These are phyloP conservation scores for Pascua sp. DNA, from an alignment of 1,284 basidiomycete species.

Conservation along the genomic window DNA sequence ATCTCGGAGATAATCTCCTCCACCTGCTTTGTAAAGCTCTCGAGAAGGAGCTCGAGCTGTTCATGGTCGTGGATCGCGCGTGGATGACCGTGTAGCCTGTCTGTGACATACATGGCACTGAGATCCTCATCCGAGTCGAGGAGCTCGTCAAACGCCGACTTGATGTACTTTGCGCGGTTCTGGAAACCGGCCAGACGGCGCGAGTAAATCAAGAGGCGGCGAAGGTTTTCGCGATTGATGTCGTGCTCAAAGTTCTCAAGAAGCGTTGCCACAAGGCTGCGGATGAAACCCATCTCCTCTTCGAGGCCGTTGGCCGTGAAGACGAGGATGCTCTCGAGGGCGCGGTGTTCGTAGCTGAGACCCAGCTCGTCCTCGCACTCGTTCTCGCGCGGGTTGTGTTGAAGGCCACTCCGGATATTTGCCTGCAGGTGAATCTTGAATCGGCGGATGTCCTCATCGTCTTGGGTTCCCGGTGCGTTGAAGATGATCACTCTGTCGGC, in stretches of 20 bases:
- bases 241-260: conserved; percentile 89
- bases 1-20: conserved; percentile 93
- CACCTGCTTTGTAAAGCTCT: conserved; percentile 91
- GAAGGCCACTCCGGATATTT: conserved; percentile 40
- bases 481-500: conserved; percentile 88
- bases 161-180: conserved; percentile 83
- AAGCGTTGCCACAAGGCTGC: conserved; percentile 75
- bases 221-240: conserved; percentile 88
- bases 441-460: conserved; percentile 76
- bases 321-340: conserved; percentile 81
- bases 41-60: conserved; percentile 86
- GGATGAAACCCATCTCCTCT: conserved; percentile 86
- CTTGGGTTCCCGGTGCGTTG: conserved; percentile 79
- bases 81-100: conserved; percentile 62
- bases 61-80: conserved; percentile 75
- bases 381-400: conserved; percentile 4
- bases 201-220: conserved; percentile 82
- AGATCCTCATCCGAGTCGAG: conserved; percentile 91
- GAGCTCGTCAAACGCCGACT: conserved; percentile 83
- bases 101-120: conserved; percentile 83
- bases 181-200: conserved; percentile 79
- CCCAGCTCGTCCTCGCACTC: conserved; percentile 30
- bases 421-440: conserved; percentile 87
- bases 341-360: conserved; percentile 84
- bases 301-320: conserved; percentile 85